Evolutionary conservation across 768 basidiomycete species (phyloP).

Genomic region (Leccinum boreale): DNA sequence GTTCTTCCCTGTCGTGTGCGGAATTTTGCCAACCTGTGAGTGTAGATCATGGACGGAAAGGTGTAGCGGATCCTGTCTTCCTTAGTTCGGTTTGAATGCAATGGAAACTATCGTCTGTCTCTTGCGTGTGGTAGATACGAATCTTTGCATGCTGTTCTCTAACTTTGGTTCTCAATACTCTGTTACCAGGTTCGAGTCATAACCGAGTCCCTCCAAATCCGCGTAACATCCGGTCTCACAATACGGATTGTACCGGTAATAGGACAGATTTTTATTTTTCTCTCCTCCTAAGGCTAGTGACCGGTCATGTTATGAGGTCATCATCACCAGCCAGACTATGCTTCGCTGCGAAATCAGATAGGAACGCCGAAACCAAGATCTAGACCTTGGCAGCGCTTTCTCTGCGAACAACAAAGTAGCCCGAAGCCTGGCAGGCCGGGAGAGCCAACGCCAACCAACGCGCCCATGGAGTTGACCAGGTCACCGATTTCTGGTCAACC

Average conservation of each 20-base stretch:
- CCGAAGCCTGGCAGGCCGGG: background rate
- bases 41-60: constrained; percentile 22
- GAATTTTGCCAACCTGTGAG: background rate
- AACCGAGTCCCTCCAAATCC: background rate
- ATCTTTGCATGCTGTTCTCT: background rate
- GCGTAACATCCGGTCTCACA: background rate
- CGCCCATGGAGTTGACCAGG: background rate
- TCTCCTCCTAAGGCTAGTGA: background rate
- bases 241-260: background rate
- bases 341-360: background rate
- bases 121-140: background rate
- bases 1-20: background rate
- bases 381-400: too few species aligned
- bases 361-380: too few species aligned
- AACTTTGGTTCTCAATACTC: background rate
- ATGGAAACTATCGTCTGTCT: background rate
- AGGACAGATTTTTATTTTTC: too few species aligned
- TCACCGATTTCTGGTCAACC: background rate
- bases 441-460: background rate
- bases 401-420: background rate
- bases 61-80: constrained; percentile 4
- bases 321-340: background rate
- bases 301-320: background rate
- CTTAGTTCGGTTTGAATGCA: background rate
- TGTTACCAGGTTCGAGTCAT: background rate